Evolutionary conservation across 805 yeast species (phyloP), one percentile per base, ranked within the genome.

Genomic region (Maudiozyma bulderi): DNA sequence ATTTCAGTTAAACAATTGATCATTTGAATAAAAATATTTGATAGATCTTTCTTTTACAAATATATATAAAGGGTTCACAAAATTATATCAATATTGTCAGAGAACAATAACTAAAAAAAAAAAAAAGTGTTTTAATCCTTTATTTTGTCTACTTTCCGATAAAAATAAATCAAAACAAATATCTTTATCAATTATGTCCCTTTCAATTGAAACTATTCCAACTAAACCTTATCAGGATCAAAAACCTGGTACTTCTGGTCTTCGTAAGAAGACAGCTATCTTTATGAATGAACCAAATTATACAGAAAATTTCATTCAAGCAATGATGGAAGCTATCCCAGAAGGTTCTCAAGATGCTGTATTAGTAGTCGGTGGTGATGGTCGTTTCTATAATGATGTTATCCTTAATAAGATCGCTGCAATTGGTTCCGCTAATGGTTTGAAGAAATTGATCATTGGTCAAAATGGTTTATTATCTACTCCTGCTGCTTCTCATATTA

Each of bases 191-290:
- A 44, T 3, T 42, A 61, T 61, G 65, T 55, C 59, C 6, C 46
- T 55, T 14, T 44, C 52, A 31, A 55, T 60, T 32, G 57, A 57
- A 39, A 55, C 62, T 26, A 73, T 86, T 41, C 62, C 76, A 38
- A 90, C 98, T 26, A 80, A 76, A 10, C 82, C 96, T 0, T 91
- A 79, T 68, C 74, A 69, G 41, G 99, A 90, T 70, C 99, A 91
- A 67, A 93, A 90, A 66, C 98, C 99, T 10, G 99, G 99, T 37
- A 91, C 99, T 26, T 91, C 98, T 7, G 99, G 99, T 28, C 79
- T 91, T 45, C 80, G 99, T 62, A 91, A 91, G 75, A 89, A 84
- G 71, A 95, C 91, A 42, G 75, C 74, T 28, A 90, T 87, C 29
- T 91, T 91, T 72, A 80, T 87, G 69, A 58, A 69, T 42, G 81